Conservation (phyloP, 2,329 filamentous ascomycete genomes). For the Byssothecium circinans region DNA sequence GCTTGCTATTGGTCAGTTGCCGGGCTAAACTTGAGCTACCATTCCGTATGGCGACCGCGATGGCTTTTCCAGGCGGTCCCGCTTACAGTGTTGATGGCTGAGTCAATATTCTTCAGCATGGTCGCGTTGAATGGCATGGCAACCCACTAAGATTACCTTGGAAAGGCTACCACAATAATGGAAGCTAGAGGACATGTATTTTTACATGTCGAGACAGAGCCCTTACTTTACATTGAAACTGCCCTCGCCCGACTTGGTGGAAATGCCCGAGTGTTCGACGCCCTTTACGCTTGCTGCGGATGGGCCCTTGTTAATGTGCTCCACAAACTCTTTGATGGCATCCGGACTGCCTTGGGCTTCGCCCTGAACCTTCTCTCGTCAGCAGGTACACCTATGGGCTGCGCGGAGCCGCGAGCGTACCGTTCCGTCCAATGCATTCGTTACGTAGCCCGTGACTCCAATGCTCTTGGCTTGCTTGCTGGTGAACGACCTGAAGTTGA, state of each 20-base stretch:
- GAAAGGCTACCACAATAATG: no score
- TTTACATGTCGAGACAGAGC: no score
- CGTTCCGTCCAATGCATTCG: slow-evolving; percentile 50
- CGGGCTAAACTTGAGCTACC: no score
- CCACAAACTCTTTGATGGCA: slow-evolving; percentile 68
- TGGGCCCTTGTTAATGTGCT: slow-evolving; percentile 75
- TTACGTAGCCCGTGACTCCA: slow-evolving; percentile 50
- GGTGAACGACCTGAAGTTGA: slow-evolving; percentile 54
- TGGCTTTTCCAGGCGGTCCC: no score
- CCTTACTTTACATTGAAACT: slow-evolving; percentile 55
- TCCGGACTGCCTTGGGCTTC: slow-evolving; percentile 78
- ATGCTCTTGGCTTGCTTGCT: slow-evolving; percentile 47
- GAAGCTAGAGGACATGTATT: no score
- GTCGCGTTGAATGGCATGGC: no score
- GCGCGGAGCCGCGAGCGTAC: no score
- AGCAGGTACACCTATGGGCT: no score
- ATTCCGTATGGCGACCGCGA: no score
- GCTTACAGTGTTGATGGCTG: no score
- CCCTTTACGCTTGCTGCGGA: slow-evolving; percentile 70
- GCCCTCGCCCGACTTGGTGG: slow-evolving; percentile 66
- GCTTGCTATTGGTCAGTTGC: not conserved
- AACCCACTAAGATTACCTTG: no score
- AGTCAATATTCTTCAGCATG: no score
- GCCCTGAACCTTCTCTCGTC: slow-evolving; percentile 70
- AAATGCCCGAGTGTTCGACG: slow-evolving; percentile 69